Percentiles rank a stretch among this genome's conserved stretches.
Evolutionary conservation across 2,329 filamentous ascomycete species (phyloP).

Genomic region (Bertia moriformis): DNA sequence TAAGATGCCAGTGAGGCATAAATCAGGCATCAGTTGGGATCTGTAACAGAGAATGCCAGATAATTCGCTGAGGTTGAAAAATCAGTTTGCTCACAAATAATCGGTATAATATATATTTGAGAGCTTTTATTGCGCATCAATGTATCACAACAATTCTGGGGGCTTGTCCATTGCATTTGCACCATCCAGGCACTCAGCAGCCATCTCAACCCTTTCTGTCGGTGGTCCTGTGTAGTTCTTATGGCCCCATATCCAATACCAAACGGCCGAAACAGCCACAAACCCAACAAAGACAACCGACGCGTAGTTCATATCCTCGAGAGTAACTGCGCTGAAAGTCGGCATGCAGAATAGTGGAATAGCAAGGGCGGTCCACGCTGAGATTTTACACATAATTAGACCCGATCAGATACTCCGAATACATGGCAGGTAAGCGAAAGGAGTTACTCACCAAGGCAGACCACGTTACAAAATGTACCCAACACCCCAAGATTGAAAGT

Average conservation of each 20-base stretch:
- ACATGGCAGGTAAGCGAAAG: constrained; percentile 4
- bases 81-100: no score
- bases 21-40: no score
- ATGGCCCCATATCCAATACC: constrained; percentile 45
- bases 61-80: no score
- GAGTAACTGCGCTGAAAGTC: constrained; percentile 41
- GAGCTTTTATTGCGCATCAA: no score
- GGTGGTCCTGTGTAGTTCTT: constrained; percentile 29
- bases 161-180: no score
- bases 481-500: constrained; percentile 47
- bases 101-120: no score
- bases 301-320: constrained; percentile 56
- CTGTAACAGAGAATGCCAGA: no score
- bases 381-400: constrained; percentile 2
- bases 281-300: constrained; percentile 61
- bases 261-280: constrained; percentile 40
- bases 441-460: constrained; percentile 42
- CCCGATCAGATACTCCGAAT: constrained; percentile 3
- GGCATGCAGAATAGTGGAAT: constrained; percentile 67
- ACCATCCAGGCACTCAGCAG: no score
- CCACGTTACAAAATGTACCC: constrained; percentile 44
- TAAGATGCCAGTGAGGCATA: no score
- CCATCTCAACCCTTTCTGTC: no score
- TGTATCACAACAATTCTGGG: no score
- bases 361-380: constrained; percentile 52